Evolutionary conservation across 1,284 basidiomycete species (phyloP).

Genomic region (Ceratobasidium sp.): DNA sequence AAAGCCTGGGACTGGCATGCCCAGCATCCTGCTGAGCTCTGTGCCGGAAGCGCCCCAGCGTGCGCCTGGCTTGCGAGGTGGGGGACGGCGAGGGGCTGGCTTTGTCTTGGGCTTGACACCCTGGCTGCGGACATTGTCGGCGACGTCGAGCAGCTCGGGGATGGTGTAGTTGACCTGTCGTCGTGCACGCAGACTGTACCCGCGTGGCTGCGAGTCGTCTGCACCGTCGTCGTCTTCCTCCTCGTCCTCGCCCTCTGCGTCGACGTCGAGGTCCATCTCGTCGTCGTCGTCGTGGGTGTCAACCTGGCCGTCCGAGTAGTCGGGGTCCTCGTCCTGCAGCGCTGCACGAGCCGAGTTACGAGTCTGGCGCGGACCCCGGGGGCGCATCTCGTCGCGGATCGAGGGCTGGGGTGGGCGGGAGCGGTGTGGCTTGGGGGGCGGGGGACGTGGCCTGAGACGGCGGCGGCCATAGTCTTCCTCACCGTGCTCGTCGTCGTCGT

Average conservation of each 20-base stretch:
- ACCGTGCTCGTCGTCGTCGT: slow-evolving; percentile 38
- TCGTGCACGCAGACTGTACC: slow-evolving; percentile 67
- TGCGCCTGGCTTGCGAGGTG: slow-evolving; percentile 53
- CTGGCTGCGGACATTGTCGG: slow-evolving; percentile 46
- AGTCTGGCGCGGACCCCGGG: slow-evolving; percentile 28
- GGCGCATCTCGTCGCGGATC: slow-evolving; percentile 35
- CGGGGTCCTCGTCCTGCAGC: slow-evolving; percentile 19
- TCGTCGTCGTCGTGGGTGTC: slow-evolving; percentile 40
- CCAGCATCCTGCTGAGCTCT: slow-evolving; percentile 76
- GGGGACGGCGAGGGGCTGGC: slow-evolving; percentile 46
- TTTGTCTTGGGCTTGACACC: slow-evolving; percentile 47
- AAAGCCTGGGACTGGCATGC: slow-evolving; percentile 61
- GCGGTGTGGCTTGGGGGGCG: slow-evolving; percentile 22
- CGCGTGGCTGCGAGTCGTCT: slow-evolving; percentile 51
- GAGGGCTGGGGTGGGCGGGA: slow-evolving; percentile 27
- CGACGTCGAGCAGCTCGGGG: slow-evolving; percentile 73
- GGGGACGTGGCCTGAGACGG: slow-evolving; percentile 28
- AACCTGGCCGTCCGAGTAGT: slow-evolving; percentile 32
- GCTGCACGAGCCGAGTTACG: slow-evolving; percentile 34
- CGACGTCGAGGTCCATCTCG: slow-evolving; percentile 38
- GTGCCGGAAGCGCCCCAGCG: slow-evolving; percentile 80
- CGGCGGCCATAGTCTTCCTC: slow-evolving; percentile 37
- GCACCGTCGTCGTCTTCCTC: slow-evolving; percentile 56
- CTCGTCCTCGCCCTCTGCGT: slow-evolving; percentile 48
- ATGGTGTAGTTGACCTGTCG: slow-evolving; percentile 75